Conservation (phyloP, 345 rosid genomes). For the Cardiospermum halicacabum region DNA sequence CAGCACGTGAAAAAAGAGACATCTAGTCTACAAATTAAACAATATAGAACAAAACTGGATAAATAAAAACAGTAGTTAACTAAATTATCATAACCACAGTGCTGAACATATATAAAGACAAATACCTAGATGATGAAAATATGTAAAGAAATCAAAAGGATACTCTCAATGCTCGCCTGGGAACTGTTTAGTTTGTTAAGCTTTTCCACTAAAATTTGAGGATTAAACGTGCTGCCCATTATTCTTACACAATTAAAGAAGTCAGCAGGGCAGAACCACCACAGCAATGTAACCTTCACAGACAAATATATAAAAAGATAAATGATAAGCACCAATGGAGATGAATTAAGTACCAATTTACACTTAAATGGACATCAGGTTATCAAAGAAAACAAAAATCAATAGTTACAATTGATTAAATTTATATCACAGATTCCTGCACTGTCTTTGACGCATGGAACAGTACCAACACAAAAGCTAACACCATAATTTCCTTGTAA, state of each 20-base stretch:
- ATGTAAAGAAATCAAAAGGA: slow-evolving; percentile 40
- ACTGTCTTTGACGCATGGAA: background rate
- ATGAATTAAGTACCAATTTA: background rate
- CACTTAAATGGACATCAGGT: background rate
- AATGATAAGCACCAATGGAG: background rate
- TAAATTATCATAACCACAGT: no score
- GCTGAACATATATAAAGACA: slow-evolving; percentile 1
- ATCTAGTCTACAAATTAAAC: background rate
- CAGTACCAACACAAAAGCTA: background rate
- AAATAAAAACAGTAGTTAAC: background rate
- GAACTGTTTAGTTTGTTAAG: slow-evolving; percentile 85
- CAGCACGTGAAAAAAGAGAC: background rate
- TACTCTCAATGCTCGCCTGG: slow-evolving; percentile 99
- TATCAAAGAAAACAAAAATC: background rate
- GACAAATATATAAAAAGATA: slow-evolving; percentile 10
- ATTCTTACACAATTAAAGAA: slow-evolving; percentile 22
- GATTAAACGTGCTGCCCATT: slow-evolving; percentile 85
- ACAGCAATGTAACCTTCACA: slow-evolving; percentile 24
- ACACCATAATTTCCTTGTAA: background rate
- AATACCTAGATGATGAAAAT: background rate
- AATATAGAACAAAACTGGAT: background rate
- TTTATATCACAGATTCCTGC: background rate
- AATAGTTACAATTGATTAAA: background rate
- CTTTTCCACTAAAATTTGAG: slow-evolving; percentile 88
- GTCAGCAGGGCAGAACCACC: slow-evolving; percentile 14